These are phyloP conservation scores for Lasiodiplodia citricola DNA, from an alignment of 2,329 filamentous ascomycete genomes.

Conservation along the genomic window DNA sequence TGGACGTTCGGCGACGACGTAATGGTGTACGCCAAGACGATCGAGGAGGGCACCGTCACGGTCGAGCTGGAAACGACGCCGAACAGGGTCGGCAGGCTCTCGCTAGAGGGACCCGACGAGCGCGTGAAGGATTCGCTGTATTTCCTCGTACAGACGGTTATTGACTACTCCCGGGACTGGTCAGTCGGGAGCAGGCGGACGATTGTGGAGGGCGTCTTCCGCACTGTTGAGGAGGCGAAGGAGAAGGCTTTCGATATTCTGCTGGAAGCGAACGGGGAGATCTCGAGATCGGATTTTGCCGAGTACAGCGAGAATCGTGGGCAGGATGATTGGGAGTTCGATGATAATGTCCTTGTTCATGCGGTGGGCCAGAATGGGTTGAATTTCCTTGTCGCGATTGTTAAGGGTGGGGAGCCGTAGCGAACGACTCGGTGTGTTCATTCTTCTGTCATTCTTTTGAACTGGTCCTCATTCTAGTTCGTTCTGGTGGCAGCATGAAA, in stretches of 20 bases:
- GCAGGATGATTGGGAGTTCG: not conserved
- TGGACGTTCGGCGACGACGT: constrained; percentile 12
- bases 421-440: not conserved
- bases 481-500: no score
- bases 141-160: not conserved
- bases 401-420: constrained; percentile 1
- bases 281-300: constrained; percentile 11
- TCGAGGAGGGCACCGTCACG: constrained; percentile 27
- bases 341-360: not conserved
- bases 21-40: constrained; percentile 27
- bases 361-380: not conserved
- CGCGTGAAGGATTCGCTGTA: constrained; percentile 25
- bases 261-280: constrained; percentile 27
- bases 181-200: constrained; percentile 24
- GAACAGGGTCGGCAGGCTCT: constrained; percentile 13
- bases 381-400: constrained; percentile 26
- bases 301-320: not conserved
- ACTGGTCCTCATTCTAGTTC: no score
- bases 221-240: constrained; percentile 22
- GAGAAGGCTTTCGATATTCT: constrained; percentile 23
- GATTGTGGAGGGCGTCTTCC: constrained; percentile 28
- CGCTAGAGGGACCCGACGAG: not conserved
- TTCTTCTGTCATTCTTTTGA: not conserved
- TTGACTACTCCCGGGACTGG: constrained; percentile 29
- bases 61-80: constrained; percentile 18